Percentiles rank a stretch among this genome's conserved stretches.
Conservation (phyloP, 176 grass and related monocot genomes). For the Otatea glauca region DNA sequence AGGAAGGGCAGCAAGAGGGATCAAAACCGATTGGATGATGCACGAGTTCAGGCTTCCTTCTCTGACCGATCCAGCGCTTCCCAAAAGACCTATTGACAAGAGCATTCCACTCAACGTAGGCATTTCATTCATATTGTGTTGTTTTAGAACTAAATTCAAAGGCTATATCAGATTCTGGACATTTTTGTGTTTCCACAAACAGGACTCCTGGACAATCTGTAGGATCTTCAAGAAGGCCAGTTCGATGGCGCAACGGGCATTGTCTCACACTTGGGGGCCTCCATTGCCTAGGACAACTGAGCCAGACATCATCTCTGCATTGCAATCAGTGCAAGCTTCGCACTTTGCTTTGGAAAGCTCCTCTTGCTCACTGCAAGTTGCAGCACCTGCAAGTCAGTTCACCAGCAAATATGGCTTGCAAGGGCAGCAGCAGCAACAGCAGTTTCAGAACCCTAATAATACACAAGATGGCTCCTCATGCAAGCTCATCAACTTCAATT, state of each 20-base stretch:
- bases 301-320: constrained; percentile 47
- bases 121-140: background rate
- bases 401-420: constrained; percentile 51
- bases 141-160: constrained; percentile 32
- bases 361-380: constrained; percentile 48
- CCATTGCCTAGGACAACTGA: constrained; percentile 48
- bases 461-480: constrained; percentile 53
- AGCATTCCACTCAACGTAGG: constrained; percentile 89
- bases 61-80: constrained; percentile 58
- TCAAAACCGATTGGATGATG: constrained; percentile 99
- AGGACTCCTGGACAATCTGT: constrained; percentile 96
- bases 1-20: constrained; percentile 87
- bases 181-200: constrained; percentile 35
- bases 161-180: background rate
- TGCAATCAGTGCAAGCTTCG: constrained; percentile 45
- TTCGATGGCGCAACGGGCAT: constrained; percentile 75
- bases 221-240: constrained; percentile 96
- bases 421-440: constrained; percentile 46
- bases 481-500: constrained; percentile 59
- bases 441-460: constrained; percentile 28
- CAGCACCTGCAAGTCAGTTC: constrained; percentile 45
- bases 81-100: constrained; percentile 70
- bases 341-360: constrained; percentile 65
- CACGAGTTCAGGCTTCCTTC: constrained; percentile 98
- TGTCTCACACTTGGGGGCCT: constrained; percentile 64